phyloP scores from a whole-genome alignment of 1,284 basidiomycete species.

The Somion occarium region DNA sequence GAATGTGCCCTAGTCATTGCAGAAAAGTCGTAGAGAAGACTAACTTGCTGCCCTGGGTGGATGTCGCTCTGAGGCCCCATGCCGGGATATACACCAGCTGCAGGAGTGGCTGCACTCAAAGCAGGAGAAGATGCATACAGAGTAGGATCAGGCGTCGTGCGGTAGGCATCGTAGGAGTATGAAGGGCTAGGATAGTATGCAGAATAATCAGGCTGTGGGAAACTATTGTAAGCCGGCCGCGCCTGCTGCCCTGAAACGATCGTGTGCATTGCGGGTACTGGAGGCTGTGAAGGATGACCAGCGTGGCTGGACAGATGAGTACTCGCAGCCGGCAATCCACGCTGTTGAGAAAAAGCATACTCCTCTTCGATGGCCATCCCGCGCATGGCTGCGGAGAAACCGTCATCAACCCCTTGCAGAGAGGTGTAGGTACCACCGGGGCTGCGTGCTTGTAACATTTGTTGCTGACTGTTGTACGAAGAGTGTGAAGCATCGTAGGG shows the following conservation, averaged over 20 bases:
- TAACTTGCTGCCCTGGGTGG: constrained; percentile 43
- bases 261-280: constrained; percentile 28
- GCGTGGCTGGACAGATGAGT: constrained; percentile 8
- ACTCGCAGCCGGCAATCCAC: constrained; percentile 1
- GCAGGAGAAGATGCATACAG: constrained; percentile 43
- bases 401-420: constrained; percentile 35
- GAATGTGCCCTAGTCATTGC: constrained; percentile 42
- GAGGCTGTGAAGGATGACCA: constrained; percentile 17
- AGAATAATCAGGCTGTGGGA: constrained; percentile 51
- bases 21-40: constrained; percentile 58
- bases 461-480: constrained; percentile 23
- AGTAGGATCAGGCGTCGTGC: constrained; percentile 42
- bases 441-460: constrained; percentile 17
- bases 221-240: constrained; percentile 45
- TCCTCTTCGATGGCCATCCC: constrained; percentile 71
- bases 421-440: constrained; percentile 13
- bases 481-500: constrained; percentile 23
- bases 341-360: constrained; percentile 21
- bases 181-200: constrained; percentile 48
- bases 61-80: constrained; percentile 38
- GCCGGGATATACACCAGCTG: constrained; percentile 44
- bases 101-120: constrained; percentile 34
- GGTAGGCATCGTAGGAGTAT: constrained; percentile 57
- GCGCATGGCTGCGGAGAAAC: constrained; percentile 52
- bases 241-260: too few relatives aligned